Evolutionary conservation across 768 basidiomycete species (phyloP), one percentile per base, ranked within the genome.

Genomic region (Daedaleopsis sinensis): DNA sequence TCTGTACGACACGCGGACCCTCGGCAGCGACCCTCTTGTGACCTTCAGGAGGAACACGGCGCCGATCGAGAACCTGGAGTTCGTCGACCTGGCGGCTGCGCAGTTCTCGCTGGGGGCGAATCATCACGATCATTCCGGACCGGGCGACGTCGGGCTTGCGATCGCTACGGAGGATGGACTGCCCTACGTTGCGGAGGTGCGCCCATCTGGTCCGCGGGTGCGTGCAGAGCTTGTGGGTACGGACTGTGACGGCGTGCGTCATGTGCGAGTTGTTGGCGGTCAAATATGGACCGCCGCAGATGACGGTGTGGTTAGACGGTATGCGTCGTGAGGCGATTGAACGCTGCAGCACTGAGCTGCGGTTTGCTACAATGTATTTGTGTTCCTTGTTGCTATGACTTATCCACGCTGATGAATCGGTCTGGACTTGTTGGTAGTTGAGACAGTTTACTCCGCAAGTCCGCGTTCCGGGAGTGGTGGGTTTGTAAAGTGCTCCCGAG

Each of bases 91-190:
- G 2, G 32, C 62, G 18, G n/a, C 38, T 8, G 32, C 52, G 7
- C 16, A 52, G 1, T 56, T 48, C 16, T 32, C 48, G 3, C 27
- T 63, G 3, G 57, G 46, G n/a, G 21, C 49, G 1, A n/a, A 38
- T 5, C 9, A 38, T 8, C 10, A 19, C 23, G 47, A 2, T n/a
- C 9, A 24, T 1, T 7, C 11, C 39, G 3, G 39, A 10, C 39
- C 11, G 13, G 18, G 39, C 36, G n/a, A 71, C 11, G 70, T 77
- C 1, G 74, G 73, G 6, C 61, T 89, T 52, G 79, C 77, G 2
- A 75, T 88, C 1, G 83, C 80, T 2, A 82, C 83, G 1, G 77
- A 79, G 46, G 87, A 89, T 67, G 88, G 87, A 1, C 73, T 89
- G 37, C 84, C 87, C 0, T 89, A 80, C 65, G 67, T 86, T 18